These are phyloP conservation scores for Borealophlyctis nickersoniae DNA, from an alignment of 192 early-diverging fungal genomes.

Conservation along the genomic window DNA sequence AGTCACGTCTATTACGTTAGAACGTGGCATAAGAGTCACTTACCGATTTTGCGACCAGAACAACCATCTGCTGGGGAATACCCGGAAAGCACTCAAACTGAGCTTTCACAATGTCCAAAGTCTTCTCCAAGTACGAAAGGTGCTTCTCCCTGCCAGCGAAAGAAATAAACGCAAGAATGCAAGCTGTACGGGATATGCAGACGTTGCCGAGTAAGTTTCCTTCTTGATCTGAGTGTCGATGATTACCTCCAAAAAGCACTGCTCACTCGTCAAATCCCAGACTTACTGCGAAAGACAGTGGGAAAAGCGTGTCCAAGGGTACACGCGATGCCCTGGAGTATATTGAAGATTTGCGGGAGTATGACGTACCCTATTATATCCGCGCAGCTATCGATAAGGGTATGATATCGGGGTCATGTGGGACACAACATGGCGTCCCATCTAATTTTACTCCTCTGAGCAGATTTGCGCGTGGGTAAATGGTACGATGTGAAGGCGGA, in stretches of 20 bases:
- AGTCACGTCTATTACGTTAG: neutral
- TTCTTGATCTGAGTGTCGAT: neutral
- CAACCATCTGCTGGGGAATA: conserved; percentile 83
- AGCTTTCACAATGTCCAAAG: conserved; percentile 81
- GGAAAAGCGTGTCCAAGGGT: conserved; percentile 34
- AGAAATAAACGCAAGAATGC: conserved; percentile 71
- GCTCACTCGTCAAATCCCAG: too few species aligned
- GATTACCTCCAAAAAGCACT: too few species aligned
- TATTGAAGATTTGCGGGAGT: conserved; percentile 91
- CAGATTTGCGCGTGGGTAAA: conserved; percentile 87
- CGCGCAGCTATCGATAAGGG: conserved; percentile 90
- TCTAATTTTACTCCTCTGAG: conserved; percentile 3
- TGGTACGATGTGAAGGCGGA: conserved; percentile 83
- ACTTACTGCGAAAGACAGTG: too few species aligned
- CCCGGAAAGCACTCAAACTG: conserved; percentile 71
- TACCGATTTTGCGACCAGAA: conserved; percentile 43
- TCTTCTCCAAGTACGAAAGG: conserved; percentile 69
- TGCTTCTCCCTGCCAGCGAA: conserved; percentile 64
- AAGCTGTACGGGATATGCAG: conserved; percentile 63
- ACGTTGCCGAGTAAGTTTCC: conserved; percentile 48
- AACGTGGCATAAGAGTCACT: neutral
- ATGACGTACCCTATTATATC: conserved; percentile 94
- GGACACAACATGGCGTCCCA: neutral
- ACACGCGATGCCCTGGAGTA: conserved; percentile 57
- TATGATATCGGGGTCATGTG: conserved; percentile 23